Conservation (phyloP, 1,139 yeast genomes). For the Candida sp. region DNA sequence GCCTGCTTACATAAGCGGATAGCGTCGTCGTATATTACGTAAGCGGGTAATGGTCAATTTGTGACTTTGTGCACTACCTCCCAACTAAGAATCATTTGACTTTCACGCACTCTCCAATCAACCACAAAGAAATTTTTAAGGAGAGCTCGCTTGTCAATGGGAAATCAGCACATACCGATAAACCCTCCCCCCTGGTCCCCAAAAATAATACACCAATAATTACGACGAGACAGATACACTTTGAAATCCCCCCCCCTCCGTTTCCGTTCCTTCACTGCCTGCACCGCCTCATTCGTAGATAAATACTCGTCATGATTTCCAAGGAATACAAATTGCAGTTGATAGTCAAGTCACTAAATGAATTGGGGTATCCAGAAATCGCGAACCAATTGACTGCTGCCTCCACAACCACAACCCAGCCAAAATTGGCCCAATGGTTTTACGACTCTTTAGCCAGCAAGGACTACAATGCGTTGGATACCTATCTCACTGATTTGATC, state of each 20-base stretch:
- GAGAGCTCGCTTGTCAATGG: not conserved
- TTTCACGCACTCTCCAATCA: too few relatives aligned
- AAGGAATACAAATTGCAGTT: constrained; percentile 35
- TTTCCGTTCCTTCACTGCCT: too few relatives aligned
- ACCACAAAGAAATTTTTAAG: too few relatives aligned
- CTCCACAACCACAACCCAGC: constrained; percentile 7
- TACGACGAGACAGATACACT: too few relatives aligned
- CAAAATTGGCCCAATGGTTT: constrained; percentile 26
- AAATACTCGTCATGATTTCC: constrained; percentile 20
- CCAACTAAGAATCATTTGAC: not conserved
- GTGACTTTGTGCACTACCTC: not conserved
- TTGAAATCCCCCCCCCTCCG: too few relatives aligned
- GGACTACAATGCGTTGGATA: constrained; percentile 23
- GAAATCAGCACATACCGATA: not conserved
- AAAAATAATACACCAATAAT: too few relatives aligned
- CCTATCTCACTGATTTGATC: constrained; percentile 12
- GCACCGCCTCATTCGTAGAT: too few relatives aligned
- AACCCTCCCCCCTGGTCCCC: too few relatives aligned
- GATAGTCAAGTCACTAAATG: constrained; percentile 33
- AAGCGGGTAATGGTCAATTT: constrained; percentile 1
- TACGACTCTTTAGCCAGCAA: constrained; percentile 24
- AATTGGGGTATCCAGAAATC: constrained; percentile 28
- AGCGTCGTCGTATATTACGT: not conserved
- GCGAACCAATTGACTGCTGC: constrained; percentile 14
- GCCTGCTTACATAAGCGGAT: not conserved